These are phyloP conservation scores for Cutaneotrichosporon mucoides DNA, from an alignment of 1,284 basidiomycete genomes.

Conservation along the genomic window DNA sequence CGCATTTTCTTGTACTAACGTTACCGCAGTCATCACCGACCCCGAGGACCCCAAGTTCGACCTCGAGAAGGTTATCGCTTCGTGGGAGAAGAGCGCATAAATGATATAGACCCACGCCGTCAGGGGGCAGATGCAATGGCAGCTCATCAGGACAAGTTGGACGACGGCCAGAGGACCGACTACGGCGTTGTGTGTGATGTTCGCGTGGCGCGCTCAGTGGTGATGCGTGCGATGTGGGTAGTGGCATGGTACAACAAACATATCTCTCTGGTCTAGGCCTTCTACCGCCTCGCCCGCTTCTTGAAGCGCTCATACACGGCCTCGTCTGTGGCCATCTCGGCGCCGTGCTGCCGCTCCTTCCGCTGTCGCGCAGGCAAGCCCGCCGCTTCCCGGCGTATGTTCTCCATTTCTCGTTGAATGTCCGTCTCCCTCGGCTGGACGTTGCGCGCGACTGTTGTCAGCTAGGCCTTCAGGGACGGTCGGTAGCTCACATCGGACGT, in stretches of 20 bases:
- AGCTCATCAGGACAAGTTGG: constrained; percentile 1
- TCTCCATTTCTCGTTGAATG: constrained; percentile 77
- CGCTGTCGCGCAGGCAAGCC: constrained; percentile 56
- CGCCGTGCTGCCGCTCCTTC: constrained; percentile 46
- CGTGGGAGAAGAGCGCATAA: constrained; percentile 42
- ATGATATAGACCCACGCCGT: constrained; percentile 10
- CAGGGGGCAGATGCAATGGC: constrained; percentile 16
- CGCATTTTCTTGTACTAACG: no score
- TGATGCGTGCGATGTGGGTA: no score
- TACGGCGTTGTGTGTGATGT: no score
- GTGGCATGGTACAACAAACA: no score
- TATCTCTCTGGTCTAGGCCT: background rate
- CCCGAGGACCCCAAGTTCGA: constrained; percentile 95
- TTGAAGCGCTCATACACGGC: constrained; percentile 60
- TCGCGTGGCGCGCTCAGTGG: no score
- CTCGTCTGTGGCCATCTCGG: constrained; percentile 85
- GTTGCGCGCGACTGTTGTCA: constrained; percentile 68
- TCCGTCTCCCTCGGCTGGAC: constrained; percentile 66
- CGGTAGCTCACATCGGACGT: constrained; percentile 68
- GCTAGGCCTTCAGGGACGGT: background rate
- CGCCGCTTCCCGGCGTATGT: constrained; percentile 77
- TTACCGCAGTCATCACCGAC: constrained; percentile 76
- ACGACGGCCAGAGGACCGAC: no score
- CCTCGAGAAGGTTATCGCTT: constrained; percentile 79
- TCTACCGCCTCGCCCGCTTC: constrained; percentile 26